These are phyloP conservation scores for Hibiscus tridactylites DNA, from an alignment of 345 rosid genomes.

Conservation along the genomic window DNA sequence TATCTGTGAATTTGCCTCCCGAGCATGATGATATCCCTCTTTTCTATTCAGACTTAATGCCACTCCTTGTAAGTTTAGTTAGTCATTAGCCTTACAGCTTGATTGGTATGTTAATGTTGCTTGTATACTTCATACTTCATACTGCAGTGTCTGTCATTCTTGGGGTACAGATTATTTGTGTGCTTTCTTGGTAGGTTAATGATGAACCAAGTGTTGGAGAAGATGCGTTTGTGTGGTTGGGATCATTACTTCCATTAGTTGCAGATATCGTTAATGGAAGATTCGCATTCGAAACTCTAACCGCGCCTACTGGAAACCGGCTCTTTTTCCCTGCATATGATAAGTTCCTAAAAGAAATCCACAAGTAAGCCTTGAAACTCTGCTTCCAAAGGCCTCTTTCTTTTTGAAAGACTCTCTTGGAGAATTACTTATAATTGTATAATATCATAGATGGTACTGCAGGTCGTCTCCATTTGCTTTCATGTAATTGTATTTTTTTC, in stretches of 20 bases:
- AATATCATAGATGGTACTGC: too few species aligned
- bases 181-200: background rate
- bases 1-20: background rate
- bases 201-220: background rate
- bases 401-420: too few species aligned
- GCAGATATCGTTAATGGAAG: background rate
- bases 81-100: background rate
- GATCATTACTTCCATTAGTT: background rate
- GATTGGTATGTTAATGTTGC: background rate
- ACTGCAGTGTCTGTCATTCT: background rate
- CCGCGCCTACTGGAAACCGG: background rate
- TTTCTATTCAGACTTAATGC: background rate
- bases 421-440: too few species aligned
- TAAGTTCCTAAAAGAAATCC: background rate
- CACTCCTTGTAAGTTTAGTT: background rate
- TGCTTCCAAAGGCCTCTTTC: too few species aligned
- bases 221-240: background rate
- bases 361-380: background rate
- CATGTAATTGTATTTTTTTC: too few species aligned
- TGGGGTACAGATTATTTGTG: background rate
- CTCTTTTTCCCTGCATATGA: background rate
- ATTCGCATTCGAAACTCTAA: background rate
- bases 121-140: background rate
- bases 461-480: too few species aligned
- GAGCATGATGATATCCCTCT: background rate